phyloP scores from a whole-genome alignment of 192 early-diverging fungal species.

The Spizellomyces sp. region DNA sequence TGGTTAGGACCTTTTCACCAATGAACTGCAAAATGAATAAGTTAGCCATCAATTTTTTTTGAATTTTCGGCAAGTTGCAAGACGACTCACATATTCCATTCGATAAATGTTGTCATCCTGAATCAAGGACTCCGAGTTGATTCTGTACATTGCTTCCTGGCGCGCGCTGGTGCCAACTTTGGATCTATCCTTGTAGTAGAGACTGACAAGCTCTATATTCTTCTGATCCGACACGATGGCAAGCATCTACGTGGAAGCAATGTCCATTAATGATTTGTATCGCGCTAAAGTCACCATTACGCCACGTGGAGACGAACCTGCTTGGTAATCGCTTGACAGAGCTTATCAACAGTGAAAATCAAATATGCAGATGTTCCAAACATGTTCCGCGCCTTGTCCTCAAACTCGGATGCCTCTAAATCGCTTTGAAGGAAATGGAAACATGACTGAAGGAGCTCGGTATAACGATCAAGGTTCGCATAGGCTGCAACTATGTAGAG shows the following conservation, averaged over 20 bases:
- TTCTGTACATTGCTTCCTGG: conserved; percentile 56
- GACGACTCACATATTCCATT: conserved; percentile 74
- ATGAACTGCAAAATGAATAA: conserved; percentile 47
- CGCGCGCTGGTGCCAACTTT: conserved; percentile 39
- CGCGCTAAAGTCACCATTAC: not conserved
- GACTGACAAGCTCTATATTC: conserved; percentile 52
- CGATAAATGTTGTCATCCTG: conserved; percentile 79
- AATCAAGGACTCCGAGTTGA: conserved; percentile 46
- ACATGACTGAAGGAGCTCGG: conserved; percentile 72
- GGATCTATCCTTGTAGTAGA: conserved; percentile 52
- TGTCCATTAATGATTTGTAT: not conserved
- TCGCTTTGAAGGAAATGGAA: conserved; percentile 80
- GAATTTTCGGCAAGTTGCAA: not conserved
- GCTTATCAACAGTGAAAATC: conserved; percentile 88
- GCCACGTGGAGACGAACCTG: conserved; percentile 50
- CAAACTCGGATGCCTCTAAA: conserved; percentile 79
- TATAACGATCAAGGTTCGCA: conserved; percentile 66
- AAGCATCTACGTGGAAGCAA: conserved; percentile 42
- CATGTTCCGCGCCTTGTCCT: conserved; percentile 82
- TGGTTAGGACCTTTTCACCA: conserved; percentile 67
- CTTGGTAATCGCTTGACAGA: conserved; percentile 80
- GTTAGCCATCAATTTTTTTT: not conserved
- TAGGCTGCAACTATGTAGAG: conserved; percentile 10
- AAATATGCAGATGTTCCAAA: conserved; percentile 89
- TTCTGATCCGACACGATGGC: conserved; percentile 67